Evolutionary conservation across 495 filamentous ascomycete species (phyloP), one percentile per base, ranked within the genome.

Genomic region (Aspergillus baeticus): DNA sequence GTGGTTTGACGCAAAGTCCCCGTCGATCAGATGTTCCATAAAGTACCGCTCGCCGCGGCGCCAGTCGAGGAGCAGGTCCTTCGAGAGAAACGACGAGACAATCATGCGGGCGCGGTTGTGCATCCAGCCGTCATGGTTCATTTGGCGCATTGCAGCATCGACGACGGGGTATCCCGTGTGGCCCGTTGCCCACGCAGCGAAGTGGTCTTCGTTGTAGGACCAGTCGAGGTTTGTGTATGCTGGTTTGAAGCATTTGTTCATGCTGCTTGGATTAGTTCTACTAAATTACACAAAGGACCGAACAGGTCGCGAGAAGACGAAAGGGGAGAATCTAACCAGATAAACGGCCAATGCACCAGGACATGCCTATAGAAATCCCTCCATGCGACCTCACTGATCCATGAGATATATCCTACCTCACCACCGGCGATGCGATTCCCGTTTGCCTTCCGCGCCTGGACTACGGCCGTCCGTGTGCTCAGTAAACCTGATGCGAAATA

Each of bases 301-400:
- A 29, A 29, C 31, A 11, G 2, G 10, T 23, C 1, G 0, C 23
- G 34, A 23, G 10, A 29, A 18, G 17, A 6, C 43, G 7, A 50
- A 17, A n/a, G 21, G 22, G 20, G 13, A 7, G 64, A 78, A 52
- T 68, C n/a, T n/a, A n/a, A 91, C 88, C 91, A 93, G 33, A 95
- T 82, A 59, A 91, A 94, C 5, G 92, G 92, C 89, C 89, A 96
- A 54, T 93, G 77, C 3, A 82, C 87, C 13, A 96, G 74, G 4
- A 96, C 88, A 67, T 96, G 90, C 57, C 88, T 89, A 70, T 96
- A 96, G 65, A 96, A 97, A 63, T 96, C 92, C 8, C 92, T 78
- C 92, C 92, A 95, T 1, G 90, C 92, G 0, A 97, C 78, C 66
- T 96, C 92, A 49, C 85, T 86, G 56, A 96, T 93, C 91, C 91